Evolutionary conservation across 2,329 filamentous ascomycete species (phyloP).

Genomic region (Mollisia scopiformis): DNA sequence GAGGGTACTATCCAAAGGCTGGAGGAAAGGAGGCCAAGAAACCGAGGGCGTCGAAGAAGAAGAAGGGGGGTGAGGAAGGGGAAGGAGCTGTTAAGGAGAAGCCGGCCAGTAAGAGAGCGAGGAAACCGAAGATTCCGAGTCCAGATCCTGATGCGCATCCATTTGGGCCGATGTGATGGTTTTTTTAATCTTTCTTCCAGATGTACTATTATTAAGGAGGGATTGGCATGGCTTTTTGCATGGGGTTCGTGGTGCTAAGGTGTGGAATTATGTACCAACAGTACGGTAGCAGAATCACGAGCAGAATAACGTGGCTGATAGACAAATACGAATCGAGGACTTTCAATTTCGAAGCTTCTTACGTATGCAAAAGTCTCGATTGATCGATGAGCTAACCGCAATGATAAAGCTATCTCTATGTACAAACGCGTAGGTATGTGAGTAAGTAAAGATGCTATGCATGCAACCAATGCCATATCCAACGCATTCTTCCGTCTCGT

Average conservation of each 20-base stretch:
- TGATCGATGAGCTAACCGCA: neutral
- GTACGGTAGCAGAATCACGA: no score
- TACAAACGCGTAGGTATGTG: no score
- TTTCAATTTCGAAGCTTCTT: neutral
- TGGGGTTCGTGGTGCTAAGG: conserved; percentile 4
- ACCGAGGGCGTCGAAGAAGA: conserved; percentile 28
- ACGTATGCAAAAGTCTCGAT: neutral
- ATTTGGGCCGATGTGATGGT: conserved; percentile 18
- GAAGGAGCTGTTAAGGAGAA: conserved; percentile 14
- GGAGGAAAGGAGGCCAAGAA: conserved; percentile 40
- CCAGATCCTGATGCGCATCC: conserved; percentile 24
- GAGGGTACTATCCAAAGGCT: conserved; percentile 60
- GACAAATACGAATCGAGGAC: neutral
- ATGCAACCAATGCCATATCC: conserved; percentile 1
- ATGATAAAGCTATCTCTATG: neutral
- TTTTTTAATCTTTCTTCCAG: neutral
- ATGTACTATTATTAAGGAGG: neutral
- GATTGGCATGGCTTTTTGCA: neutral
- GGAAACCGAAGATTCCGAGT: conserved; percentile 51
- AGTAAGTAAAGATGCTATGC: neutral
- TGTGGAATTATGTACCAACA: no score
- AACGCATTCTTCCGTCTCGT: neutral
- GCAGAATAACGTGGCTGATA: no score
- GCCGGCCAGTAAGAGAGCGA: conserved; percentile 43
- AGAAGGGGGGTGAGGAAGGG: conserved; percentile 19